Conservation (phyloP, 2,329 filamentous ascomycete genomes). For the Sporothrix brasiliensis region DNA sequence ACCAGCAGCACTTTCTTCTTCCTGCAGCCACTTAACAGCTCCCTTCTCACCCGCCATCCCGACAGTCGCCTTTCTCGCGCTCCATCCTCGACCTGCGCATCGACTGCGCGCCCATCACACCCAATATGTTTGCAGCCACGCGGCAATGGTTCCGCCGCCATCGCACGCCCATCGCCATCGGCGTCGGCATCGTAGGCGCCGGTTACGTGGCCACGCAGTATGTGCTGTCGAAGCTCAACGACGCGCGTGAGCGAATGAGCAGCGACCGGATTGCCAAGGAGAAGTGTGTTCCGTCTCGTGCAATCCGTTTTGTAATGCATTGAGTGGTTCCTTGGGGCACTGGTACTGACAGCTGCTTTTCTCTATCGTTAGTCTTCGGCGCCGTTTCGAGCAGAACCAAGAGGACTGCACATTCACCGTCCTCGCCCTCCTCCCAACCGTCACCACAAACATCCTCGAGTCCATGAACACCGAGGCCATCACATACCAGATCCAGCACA, state of each 20-base stretch:
- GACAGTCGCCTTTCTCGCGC: not conserved
- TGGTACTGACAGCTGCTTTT: slow-evolving; percentile 27
- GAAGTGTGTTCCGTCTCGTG: slow-evolving; percentile 64
- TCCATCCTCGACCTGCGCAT: slow-evolving; percentile 31
- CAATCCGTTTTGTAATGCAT: not conserved
- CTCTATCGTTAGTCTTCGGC: slow-evolving; percentile 69
- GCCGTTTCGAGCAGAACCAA: slow-evolving; percentile 97
- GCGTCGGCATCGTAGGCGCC: slow-evolving; percentile 81
- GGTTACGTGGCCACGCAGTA: slow-evolving; percentile 94
- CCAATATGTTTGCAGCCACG: slow-evolving; percentile 66
- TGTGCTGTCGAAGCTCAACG: slow-evolving; percentile 85
- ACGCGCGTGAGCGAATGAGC: slow-evolving; percentile 94
- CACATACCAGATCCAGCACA: slow-evolving; percentile 89
- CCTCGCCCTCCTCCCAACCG: slow-evolving; percentile 89
- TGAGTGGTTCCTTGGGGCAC: not conserved
- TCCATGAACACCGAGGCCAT: slow-evolving; percentile 89
- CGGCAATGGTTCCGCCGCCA: slow-evolving; percentile 93
- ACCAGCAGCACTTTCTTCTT: not conserved
- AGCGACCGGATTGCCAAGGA: slow-evolving; percentile 94
- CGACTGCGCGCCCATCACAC: slow-evolving; percentile 1
- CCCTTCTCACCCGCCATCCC: not conserved
- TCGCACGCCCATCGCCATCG: slow-evolving; percentile 84
- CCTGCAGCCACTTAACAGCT: not conserved
- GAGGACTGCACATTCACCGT: slow-evolving; percentile 98
- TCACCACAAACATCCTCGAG: slow-evolving; percentile 84